Evolutionary conservation across 1,284 basidiomycete genomes (phyloP).

Genomic region (Anthracocystis panici-leucophaei): DNA sequence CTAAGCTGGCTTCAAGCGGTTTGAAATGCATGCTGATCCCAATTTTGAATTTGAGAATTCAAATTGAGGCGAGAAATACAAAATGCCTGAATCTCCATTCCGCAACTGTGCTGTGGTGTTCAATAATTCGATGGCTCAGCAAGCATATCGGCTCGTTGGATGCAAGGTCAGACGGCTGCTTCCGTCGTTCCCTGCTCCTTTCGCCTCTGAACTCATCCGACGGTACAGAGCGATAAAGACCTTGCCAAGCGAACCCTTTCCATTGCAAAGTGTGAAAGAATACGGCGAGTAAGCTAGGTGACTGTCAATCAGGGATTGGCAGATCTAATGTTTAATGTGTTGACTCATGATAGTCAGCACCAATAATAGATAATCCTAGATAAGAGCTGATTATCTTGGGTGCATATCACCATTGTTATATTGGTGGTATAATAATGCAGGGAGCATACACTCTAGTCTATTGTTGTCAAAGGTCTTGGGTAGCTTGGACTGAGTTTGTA

Average conservation of each 20-base stretch:
- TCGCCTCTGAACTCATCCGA: background rate
- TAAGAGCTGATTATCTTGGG: too few relatives aligned
- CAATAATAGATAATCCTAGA: too few relatives aligned
- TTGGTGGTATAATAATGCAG: too few relatives aligned
- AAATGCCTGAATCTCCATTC: background rate
- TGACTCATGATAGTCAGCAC: too few relatives aligned
- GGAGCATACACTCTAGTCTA: too few relatives aligned
- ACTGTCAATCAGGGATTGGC: too few relatives aligned
- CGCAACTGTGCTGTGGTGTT: background rate
- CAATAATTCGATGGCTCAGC: background rate
- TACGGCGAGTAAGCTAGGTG: too few relatives aligned
- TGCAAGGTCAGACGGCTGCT: constrained; percentile 2
- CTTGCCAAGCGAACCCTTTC: background rate
- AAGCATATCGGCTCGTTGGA: background rate
- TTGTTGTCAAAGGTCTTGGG: too few relatives aligned
- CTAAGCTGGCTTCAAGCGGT: background rate
- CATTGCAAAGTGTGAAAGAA: too few relatives aligned
- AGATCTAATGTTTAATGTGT: too few relatives aligned
- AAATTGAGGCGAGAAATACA: background rate
- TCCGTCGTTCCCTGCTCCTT: background rate
- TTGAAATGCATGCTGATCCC: background rate
- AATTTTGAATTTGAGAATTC: background rate
- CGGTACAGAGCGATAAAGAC: constrained; percentile 1
- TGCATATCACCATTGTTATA: too few relatives aligned
- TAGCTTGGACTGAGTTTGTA: too few relatives aligned